Conservation (phyloP, 805 yeast species). For the Scheffersomyces coipomensis region DNA sequence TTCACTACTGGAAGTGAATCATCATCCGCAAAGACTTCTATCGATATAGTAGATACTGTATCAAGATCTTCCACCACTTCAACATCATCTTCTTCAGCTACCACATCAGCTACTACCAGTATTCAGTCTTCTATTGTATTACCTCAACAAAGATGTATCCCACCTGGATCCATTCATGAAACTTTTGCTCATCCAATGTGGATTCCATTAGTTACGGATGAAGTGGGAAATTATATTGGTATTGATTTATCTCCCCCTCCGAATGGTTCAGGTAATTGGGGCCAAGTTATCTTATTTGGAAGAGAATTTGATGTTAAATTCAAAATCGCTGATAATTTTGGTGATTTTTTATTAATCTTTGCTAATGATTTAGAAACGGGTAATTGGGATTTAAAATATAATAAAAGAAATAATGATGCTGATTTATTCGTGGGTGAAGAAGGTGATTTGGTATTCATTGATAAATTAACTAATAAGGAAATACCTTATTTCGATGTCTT, state of each 20-base stretch:
- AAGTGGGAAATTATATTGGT: constrained; percentile 88
- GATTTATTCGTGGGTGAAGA: constrained; percentile 69
- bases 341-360: constrained; percentile 77
- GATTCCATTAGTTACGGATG: constrained; percentile 90
- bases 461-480: constrained; percentile 51
- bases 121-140: constrained; percentile 1
- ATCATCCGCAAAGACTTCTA: constrained; percentile 5
- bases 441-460: constrained; percentile 71
- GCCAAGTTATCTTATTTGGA: constrained; percentile 91
- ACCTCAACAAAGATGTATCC: constrained; percentile 64
- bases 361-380: constrained; percentile 88
- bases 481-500: constrained; percentile 40
- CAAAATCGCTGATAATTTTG: constrained; percentile 85
- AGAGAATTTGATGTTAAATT: constrained; percentile 90
- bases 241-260: constrained; percentile 73
- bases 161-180: constrained; percentile 69
- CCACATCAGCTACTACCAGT: too few relatives aligned
- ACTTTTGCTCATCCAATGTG: constrained; percentile 87
- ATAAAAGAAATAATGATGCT: constrained; percentile 42
- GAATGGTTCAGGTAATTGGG: constrained; percentile 63
- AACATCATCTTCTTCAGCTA: constrained; percentile 1
- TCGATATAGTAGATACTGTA: constrained; percentile 5
- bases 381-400: constrained; percentile 67
- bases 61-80: constrained; percentile 3
- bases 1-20: constrained; percentile 6